phyloP scores from a whole-genome alignment of 768 basidiomycete species.

The Boletellus emodensis region DNA sequence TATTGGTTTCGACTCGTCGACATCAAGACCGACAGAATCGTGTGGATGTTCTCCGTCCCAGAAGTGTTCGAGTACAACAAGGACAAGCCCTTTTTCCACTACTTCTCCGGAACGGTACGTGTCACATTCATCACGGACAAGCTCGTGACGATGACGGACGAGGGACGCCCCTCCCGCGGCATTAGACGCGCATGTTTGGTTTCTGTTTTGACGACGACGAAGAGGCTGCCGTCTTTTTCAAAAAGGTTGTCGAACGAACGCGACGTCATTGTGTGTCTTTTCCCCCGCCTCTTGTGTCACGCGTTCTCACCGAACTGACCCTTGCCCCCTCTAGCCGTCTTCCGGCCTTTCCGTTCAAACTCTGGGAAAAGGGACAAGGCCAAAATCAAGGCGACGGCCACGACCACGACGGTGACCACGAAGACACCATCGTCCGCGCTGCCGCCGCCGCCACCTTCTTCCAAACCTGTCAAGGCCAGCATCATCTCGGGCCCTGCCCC shows the following conservation, averaged over 20 bases:
- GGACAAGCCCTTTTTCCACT: slow-evolving; percentile 90
- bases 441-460: slow-evolving; percentile 21
- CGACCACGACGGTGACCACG: slow-evolving; percentile 6
- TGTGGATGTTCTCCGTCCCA: slow-evolving; percentile 68
- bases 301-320: neutral
- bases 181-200: slow-evolving; percentile 45
- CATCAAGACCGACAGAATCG: slow-evolving; percentile 49
- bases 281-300: slow-evolving; percentile 1
- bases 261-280: slow-evolving; percentile 37
- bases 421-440: slow-evolving; percentile 32
- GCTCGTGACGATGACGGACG: no score
- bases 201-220: slow-evolving; percentile 57
- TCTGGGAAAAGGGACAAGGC: slow-evolving; percentile 24
- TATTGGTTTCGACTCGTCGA: slow-evolving; percentile 68
- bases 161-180: neutral
- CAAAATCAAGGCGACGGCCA: neutral
- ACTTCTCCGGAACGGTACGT: slow-evolving; percentile 81
- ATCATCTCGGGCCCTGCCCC: slow-evolving; percentile 57
- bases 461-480: slow-evolving; percentile 28
- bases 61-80: slow-evolving; percentile 64
- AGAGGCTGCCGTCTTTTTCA: slow-evolving; percentile 57
- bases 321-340: slow-evolving; percentile 16
- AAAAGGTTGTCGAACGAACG: slow-evolving; percentile 52
- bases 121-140: no score
- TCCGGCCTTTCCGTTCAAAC: slow-evolving; percentile 27